A percentile compares a stretch with the other conserved stretches of the same genome.
These are phyloP conservation scores for Prunus yedoensis DNA, from an alignment of 331 rosid species.

Conservation along the genomic window DNA sequence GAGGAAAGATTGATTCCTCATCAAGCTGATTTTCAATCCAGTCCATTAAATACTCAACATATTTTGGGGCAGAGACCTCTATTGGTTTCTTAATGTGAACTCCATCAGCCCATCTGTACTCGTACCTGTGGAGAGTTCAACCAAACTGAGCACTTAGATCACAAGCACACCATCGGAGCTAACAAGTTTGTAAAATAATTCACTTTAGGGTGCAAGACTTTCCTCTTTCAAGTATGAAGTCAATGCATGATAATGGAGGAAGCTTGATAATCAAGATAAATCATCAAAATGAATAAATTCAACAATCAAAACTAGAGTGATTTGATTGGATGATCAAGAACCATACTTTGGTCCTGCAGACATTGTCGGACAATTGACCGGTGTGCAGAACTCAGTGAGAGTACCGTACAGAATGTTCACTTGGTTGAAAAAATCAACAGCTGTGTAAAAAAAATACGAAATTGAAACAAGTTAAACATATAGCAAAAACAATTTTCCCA, in stretches of 20 bases:
- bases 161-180: background rate
- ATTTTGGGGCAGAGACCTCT: conserved; percentile 91
- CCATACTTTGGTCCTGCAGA: conserved; percentile 77
- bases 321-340: conserved; percentile 19
- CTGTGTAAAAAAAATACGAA: conserved; percentile 32
- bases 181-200: too few species aligned
- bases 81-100: conserved; percentile 72
- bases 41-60: conserved; percentile 83
- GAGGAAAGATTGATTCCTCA: conserved; percentile 82
- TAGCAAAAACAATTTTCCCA: background rate
- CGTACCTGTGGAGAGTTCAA: conserved; percentile 48
- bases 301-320: background rate
- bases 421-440: conserved; percentile 91
- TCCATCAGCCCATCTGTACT: conserved; percentile 98
- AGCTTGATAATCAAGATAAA: background rate
- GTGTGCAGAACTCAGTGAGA: conserved; percentile 83
- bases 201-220: too few species aligned
- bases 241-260: background rate
- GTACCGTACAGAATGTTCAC: conserved; percentile 81
- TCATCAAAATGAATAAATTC: background rate
- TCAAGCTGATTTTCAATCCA: conserved; percentile 90
- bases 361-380: conserved; percentile 74
- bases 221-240: too few species aligned
- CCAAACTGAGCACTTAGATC: conserved; percentile 16
- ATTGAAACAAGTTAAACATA: background rate